Evolutionary conservation across 129 eudicot genomes (phyloP).

Genomic region (Solidago caesia): DNA sequence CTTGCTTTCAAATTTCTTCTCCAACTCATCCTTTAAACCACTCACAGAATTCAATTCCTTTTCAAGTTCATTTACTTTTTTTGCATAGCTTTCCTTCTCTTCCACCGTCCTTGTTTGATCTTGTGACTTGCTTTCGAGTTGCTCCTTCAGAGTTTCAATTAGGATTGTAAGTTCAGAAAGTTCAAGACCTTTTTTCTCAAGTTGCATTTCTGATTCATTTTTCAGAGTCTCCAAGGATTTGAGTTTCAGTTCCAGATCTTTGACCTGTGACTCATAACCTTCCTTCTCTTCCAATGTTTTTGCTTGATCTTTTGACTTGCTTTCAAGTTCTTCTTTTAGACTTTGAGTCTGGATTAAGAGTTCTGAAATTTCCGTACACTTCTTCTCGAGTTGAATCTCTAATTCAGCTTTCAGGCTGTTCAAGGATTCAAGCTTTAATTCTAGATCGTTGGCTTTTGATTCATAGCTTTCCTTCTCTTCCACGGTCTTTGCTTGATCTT

Average conservation of each 20-base stretch:
- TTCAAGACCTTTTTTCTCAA: constrained; percentile 42
- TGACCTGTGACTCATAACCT: constrained; percentile 33
- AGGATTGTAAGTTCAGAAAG: constrained; percentile 38
- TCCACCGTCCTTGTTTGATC: constrained; percentile 44
- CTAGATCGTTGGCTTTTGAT: constrained; percentile 37
- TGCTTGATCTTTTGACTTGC: constrained; percentile 46
- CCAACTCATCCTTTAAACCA: constrained; percentile 32
- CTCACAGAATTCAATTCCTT: constrained; percentile 29
- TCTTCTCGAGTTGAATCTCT: constrained; percentile 43
- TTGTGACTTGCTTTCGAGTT: constrained; percentile 47
- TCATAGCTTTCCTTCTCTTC: constrained; percentile 45
- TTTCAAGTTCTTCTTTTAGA: constrained; percentile 61
- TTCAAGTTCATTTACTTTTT: constrained; percentile 41
- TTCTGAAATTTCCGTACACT: constrained; percentile 32
- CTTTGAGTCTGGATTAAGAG: constrained; percentile 39
- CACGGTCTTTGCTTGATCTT: constrained; percentile 21
- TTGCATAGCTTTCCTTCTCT: constrained; percentile 48
- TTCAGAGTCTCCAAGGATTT: constrained; percentile 20
- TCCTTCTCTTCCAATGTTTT: constrained; percentile 55
- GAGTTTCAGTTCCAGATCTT: constrained; percentile 30
- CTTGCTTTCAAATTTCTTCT: constrained; percentile 33
- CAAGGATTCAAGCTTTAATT: constrained; percentile 40
- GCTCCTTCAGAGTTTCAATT: constrained; percentile 59
- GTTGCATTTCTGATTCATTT: constrained; percentile 37
- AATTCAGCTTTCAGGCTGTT: constrained; percentile 38